A percentile compares a stretch with the other conserved stretches of the same genome.
These are phyloP conservation scores for Aspergillus piperis DNA, from an alignment of 2,329 filamentous ascomycete species.

Conservation along the genomic window DNA sequence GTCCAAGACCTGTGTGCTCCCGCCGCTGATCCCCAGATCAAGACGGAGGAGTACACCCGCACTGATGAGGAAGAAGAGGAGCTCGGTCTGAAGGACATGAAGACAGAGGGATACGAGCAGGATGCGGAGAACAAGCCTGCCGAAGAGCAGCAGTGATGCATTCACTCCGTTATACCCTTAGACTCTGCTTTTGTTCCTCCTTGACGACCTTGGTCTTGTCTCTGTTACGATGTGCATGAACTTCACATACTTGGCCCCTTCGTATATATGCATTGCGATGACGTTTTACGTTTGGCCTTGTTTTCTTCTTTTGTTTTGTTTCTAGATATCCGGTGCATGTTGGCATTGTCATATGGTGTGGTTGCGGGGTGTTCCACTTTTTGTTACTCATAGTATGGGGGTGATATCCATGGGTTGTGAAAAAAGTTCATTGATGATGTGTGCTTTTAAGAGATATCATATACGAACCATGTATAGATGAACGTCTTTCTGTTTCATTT, in stretches of 20 bases:
- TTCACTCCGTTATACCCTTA: slow-evolving; percentile 14
- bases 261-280: slow-evolving; percentile 13
- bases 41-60: slow-evolving; percentile 77
- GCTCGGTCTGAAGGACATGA: slow-evolving; percentile 87
- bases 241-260: slow-evolving; percentile 11
- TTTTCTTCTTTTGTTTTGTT: slow-evolving; percentile 16
- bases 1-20: slow-evolving; percentile 82
- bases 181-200: slow-evolving; percentile 9
- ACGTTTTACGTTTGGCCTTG: not conserved
- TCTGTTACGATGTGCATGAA: slow-evolving; percentile 28
- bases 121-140: slow-evolving; percentile 37
- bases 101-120: slow-evolving; percentile 80
- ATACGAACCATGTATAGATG: not conserved
- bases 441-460: not conserved
- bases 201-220: slow-evolving; percentile 24
- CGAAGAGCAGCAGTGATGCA: slow-evolving; percentile 32
- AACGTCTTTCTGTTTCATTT: not conserved
- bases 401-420: not conserved
- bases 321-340: slow-evolving; percentile 27
- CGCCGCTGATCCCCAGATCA: slow-evolving; percentile 81
- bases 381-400: not conserved
- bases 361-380: not conserved
- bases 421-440: not conserved
- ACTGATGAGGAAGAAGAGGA: slow-evolving; percentile 94
- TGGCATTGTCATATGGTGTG: slow-evolving; percentile 13